A percentile compares a stretch with the other conserved stretches of the same genome.
These are phyloP conservation scores for Canavalia gladiata DNA, from an alignment of 306 rosid species.

Conservation along the genomic window DNA sequence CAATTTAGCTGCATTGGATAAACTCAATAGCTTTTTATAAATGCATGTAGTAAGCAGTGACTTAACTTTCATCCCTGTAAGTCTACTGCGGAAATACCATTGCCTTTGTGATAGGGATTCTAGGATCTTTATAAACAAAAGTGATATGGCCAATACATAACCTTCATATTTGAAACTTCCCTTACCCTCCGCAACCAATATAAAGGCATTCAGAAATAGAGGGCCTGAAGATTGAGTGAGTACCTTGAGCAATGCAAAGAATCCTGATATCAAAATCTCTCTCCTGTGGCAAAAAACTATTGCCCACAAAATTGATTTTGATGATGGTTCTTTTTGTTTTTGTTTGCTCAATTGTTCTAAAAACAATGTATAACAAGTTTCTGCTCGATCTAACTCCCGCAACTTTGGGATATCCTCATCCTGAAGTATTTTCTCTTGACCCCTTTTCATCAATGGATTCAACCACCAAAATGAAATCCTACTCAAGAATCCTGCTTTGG, in stretches of 20 bases:
- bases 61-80: constrained; percentile 67
- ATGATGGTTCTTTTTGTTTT: constrained; percentile 39
- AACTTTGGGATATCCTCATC: constrained; percentile 78
- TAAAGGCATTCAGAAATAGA: constrained; percentile 71
- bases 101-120: constrained; percentile 83
- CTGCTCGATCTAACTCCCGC: constrained; percentile 61
- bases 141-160: constrained; percentile 56
- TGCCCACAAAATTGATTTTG: constrained; percentile 56
- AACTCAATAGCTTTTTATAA: constrained; percentile 66
- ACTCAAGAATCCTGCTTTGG: constrained; percentile 66
- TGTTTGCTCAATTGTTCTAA: constrained; percentile 55
- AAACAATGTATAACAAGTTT: constrained; percentile 60
- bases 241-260: constrained; percentile 72
- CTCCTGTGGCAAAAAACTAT: constrained; percentile 64
- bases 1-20: constrained; percentile 66
- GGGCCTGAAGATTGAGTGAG: constrained; percentile 72
- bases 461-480: constrained; percentile 76
- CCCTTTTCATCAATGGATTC: constrained; percentile 74
- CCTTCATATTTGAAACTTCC: constrained; percentile 71
- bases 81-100: constrained; percentile 72
- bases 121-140: constrained; percentile 60
- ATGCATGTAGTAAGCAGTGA: constrained; percentile 72
- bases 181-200: constrained; percentile 73
- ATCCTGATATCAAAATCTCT: constrained; percentile 70
- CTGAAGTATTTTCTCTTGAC: constrained; percentile 62